Evolutionary conservation across 768 basidiomycete species (phyloP), one percentile per base, ranked within the genome.

Genomic region (Pholiota molesta): DNA sequence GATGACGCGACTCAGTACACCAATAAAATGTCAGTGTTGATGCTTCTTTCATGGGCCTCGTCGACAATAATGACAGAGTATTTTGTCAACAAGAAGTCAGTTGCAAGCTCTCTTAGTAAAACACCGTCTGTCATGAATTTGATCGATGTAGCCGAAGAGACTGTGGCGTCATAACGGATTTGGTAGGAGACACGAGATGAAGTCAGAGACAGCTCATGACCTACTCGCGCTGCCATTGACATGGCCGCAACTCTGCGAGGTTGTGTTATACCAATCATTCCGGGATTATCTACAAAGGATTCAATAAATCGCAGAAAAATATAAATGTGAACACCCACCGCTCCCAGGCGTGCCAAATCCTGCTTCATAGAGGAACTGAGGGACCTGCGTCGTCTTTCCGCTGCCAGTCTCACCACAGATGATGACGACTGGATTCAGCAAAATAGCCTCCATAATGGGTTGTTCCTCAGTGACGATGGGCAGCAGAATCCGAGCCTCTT

Each of bases 111-210:
- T 59, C 97, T 89, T 16, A 99, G 79, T 35, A 99, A 79, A 28
- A 99, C 95, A 78, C 97, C 97, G 69, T 99, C 97, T 6, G 97
- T 99, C 96, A 99, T 98, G 80, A 99, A 99, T 74, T 99, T 98
- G 80, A 99, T 95, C 8, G 89, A 89, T 1, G 97, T 99, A 21
- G 86, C 82, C 0, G 94, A 82, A 3, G 95, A 95, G 0, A 95
- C 89, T 0, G 95, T 98, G 1, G 94, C 91, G 66, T 98, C 97
- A 71, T 99, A 99, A 63, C 97, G 91, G 63, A 99, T 98, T 73
- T 98, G 96, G 74, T 99, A 96, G 0, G 97, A 97, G 6, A 99
- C 94, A 26, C 85, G 81, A 0, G 90, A 89, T 1, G 90, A 80
- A 0, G 92, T 83, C 14, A 98, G 78, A 5, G 92, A 91, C n/a